phyloP scores from a whole-genome alignment of 2,329 filamentous ascomycete species.

The Parascedosporium putredinis region DNA sequence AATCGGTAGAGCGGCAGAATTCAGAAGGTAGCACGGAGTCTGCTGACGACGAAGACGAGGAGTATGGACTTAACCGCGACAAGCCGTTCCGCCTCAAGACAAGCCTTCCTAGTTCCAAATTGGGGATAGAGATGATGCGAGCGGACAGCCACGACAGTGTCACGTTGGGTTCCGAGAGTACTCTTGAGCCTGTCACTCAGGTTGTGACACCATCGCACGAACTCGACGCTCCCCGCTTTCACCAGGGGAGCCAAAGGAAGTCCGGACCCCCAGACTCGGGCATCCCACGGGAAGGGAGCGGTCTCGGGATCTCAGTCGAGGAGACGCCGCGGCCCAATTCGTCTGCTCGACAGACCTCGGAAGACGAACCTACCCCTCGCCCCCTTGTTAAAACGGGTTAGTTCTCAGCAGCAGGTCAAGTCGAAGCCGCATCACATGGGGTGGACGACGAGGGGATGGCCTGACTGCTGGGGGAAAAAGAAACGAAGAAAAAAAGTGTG shows the following conservation, averaged over 20 bases:
- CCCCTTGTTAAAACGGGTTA: conserved; percentile 16
- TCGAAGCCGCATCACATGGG: no score
- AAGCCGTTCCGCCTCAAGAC: conserved; percentile 44
- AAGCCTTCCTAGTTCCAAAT: conserved; percentile 67
- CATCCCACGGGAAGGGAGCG: conserved; percentile 11
- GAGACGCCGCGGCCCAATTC: conserved; percentile 32
- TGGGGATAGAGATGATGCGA: conserved; percentile 96
- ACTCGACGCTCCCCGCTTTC: conserved; percentile 21
- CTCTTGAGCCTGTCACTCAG: conserved; percentile 40
- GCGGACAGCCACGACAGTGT: conserved; percentile 89
- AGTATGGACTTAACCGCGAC: conserved; percentile 49
- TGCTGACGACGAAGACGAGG: conserved; percentile 91
- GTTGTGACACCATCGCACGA: conserved; percentile 40
- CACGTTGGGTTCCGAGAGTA: conserved; percentile 37
- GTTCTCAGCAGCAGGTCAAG: no score
- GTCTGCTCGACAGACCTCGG: conserved; percentile 12
- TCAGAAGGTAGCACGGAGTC: conserved; percentile 65
- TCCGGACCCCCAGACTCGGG: conserved; percentile 20
- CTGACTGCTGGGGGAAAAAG: no score
- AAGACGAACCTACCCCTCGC: conserved; percentile 29
- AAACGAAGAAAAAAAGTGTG: neutral
- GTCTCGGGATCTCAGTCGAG: conserved; percentile 20
- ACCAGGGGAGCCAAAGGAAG: conserved; percentile 12
- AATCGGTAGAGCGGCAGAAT: conserved; percentile 61
- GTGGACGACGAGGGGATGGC: no score